Percentiles rank a stretch among this genome's conserved stretches.
These are phyloP conservation scores for Aspergillus awamori DNA, from an alignment of 2,329 filamentous ascomycete species.

Conservation along the genomic window DNA sequence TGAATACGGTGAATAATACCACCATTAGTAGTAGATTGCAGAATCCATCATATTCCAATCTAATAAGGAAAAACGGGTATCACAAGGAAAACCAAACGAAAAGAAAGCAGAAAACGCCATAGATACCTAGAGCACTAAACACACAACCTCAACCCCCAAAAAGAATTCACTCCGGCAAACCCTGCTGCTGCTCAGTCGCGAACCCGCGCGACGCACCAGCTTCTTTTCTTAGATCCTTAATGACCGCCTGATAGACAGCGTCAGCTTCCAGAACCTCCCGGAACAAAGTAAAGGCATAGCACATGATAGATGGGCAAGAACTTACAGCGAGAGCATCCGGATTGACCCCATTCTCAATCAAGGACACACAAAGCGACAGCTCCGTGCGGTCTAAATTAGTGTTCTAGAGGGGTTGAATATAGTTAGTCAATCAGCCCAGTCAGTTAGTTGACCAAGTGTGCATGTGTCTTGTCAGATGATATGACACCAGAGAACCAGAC, in stretches of 20 bases:
- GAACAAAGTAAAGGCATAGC: neutral
- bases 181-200: constrained; percentile 21
- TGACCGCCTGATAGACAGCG: constrained; percentile 42
- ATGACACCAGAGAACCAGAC: no score
- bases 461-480: neutral
- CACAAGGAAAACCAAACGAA: constrained; percentile 12
- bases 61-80: constrained; percentile 18
- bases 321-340: constrained; percentile 91
- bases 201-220: constrained; percentile 32
- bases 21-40: neutral
- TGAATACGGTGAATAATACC: neutral
- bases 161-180: constrained; percentile 18
- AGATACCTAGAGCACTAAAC: neutral
- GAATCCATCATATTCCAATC: neutral
- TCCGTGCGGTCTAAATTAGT: constrained; percentile 89
- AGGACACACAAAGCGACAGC: constrained; percentile 89
- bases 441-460: no score
- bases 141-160: neutral
- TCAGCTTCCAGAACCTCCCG: neutral
- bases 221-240: constrained; percentile 51
- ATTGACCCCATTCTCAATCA: constrained; percentile 97
- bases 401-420: constrained; percentile 63
- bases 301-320: constrained; percentile 19
- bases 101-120: constrained; percentile 1
- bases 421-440: neutral